Evolutionary conservation across 176 grass and related monocot species (phyloP), one percentile per base, ranked within the genome.

Genomic region (Pontederia paniculata): DNA sequence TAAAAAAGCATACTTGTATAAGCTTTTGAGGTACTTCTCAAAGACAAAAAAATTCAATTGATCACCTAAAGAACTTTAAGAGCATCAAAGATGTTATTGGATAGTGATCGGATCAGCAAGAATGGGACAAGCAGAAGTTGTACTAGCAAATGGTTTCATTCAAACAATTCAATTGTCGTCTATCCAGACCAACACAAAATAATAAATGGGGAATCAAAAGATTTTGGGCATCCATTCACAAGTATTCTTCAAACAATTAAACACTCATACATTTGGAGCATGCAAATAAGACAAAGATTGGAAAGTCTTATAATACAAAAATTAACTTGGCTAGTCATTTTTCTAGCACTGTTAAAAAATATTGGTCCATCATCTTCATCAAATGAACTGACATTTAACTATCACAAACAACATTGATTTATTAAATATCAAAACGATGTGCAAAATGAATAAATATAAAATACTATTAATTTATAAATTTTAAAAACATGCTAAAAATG

Each of bases 31-130:
- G 45, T 88, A 97, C 74, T 90, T 97, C 63, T 89, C 76, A 65
- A 87, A 90, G 67, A 90, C 81, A 43, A 97, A 83, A 71, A 90
- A 97, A 70, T 90, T 82, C 58, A 97, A 65, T 13, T 83, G 69
- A 48, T 86, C 86, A 49, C 82, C 80, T 2, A 79, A 84, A 10
- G 80, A 84, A 28, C 69, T 84, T 4, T 88, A 66, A 97, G 71
- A 2, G 74, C 80, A 55, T 90, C 86, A 57, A 97, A 97, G 6
- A 97, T 70, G 62, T 97, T 97, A 12, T n/a, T 80, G 75, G 20
- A 81, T 83, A 43, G 83, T 97, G 86, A 97, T 87, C 41, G 86
- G 52, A 59, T 97, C 86, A 0, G 91, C 86, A 57, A 97, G 23
- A 5, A 76, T 62, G 37, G 91, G 82, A 64, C 86, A 97, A 10